Conservation (phyloP, 2,329 filamentous ascomycete species). For the Zymoseptoria passerinii region DNA sequence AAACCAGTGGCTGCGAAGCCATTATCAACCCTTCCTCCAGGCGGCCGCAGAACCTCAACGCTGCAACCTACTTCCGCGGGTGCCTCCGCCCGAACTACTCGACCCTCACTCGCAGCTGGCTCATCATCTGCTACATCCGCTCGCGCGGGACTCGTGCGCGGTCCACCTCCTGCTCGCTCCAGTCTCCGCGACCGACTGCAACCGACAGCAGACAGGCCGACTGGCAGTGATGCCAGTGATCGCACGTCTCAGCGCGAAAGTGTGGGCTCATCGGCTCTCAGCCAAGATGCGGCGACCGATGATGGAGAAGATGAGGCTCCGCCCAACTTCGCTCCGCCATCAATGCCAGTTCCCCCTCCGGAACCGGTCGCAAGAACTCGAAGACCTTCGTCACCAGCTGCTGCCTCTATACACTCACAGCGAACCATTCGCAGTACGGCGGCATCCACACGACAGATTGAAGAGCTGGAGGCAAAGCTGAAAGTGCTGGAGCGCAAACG, state of each 20-base stretch:
- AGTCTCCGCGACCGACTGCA: constrained; percentile 12
- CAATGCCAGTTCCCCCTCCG: constrained; percentile 18
- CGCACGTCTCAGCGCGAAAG: constrained; percentile 17
- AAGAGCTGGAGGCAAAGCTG: constrained; percentile 82
- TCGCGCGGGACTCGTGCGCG: constrained; percentile 10
- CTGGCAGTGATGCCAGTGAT: constrained; percentile 19
- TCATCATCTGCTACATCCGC: constrained; percentile 10
- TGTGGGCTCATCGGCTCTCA: constrained; percentile 13
- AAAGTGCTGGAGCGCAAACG: constrained; percentile 81
- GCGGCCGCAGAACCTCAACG: constrained; percentile 26
- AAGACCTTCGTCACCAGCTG: constrained; percentile 27
- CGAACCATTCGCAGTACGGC: constrained; percentile 38
- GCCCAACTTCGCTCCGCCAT: constrained; percentile 27
- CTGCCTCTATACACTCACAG: constrained; percentile 25
- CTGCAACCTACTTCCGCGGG: constrained; percentile 26
- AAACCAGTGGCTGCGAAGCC: constrained; percentile 42
- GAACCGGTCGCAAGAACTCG: constrained; percentile 19
- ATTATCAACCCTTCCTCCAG: constrained; percentile 48
- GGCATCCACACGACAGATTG: constrained; percentile 59
- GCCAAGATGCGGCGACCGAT: constrained; percentile 15
- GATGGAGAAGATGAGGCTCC: constrained; percentile 19
- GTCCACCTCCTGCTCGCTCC: constrained; percentile 9
- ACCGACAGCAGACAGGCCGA: constrained; percentile 18
- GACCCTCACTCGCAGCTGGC: constrained; percentile 5
- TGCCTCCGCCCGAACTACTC: constrained; percentile 1